Percentiles rank a stretch among this genome's conserved stretches.
phyloP scores from a whole-genome alignment of 148 eudicot genomes.

The Gaultheria prostrata region DNA sequence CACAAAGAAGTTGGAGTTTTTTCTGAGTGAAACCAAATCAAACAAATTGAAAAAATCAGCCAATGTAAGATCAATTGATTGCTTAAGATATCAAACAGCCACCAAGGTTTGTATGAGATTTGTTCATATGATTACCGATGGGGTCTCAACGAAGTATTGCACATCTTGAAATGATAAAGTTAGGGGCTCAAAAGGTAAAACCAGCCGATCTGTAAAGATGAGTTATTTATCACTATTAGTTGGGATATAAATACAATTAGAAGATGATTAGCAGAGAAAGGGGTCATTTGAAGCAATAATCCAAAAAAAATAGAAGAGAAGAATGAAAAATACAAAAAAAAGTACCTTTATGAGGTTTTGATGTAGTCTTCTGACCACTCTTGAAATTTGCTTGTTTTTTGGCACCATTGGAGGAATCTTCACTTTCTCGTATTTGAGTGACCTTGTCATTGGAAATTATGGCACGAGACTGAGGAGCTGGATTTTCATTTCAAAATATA shows the following conservation, averaged over 20 bases:
- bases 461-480: constrained; percentile 62
- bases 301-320: background rate
- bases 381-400: constrained; percentile 5
- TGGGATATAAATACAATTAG: background rate
- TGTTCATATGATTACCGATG: constrained; percentile 38
- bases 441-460: constrained; percentile 65
- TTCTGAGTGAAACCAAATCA: constrained; percentile 48
- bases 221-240: background rate
- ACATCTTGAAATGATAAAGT: constrained; percentile 55
- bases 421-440: constrained; percentile 33
- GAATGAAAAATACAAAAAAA: background rate
- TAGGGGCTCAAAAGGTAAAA: constrained; percentile 72
- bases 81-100: background rate
- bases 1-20: constrained; percentile 56
- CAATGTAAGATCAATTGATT: background rate
- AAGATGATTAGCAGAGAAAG: background rate
- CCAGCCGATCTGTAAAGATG: constrained; percentile 53
- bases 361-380: background rate
- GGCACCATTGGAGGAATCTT: constrained; percentile 13
- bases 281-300: background rate
- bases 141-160: constrained; percentile 69
- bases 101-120: background rate
- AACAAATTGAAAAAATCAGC: background rate
- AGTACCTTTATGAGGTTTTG: constrained; percentile 39
- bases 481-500: constrained; percentile 16